Base-by-base conservation (phyloP, 148 eudicot species). In the Salicornia ramosissima region DNA sequence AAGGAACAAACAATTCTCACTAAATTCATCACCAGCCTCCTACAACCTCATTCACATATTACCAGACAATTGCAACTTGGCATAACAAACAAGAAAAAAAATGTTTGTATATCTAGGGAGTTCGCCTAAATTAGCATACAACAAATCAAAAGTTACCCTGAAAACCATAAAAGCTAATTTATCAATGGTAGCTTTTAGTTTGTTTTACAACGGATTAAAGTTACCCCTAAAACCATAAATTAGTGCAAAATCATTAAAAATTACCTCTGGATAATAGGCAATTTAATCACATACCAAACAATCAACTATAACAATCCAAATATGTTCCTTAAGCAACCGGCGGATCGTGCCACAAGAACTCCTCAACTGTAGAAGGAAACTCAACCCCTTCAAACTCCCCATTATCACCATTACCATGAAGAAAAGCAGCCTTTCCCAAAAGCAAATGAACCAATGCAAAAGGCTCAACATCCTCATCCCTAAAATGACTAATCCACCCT, bases 381-480 rank as follows among this genome's bases (percentile, higher is more conserved):
- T 77, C 81, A 50, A 85, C 55, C 72, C 73, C 82, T 34, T 77
- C 84, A 71, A 69, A 71, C 15, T 31, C 57, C 43, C 71, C 66
- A 67, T 25, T 84, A 82, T 55, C 85, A 82, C 59, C 61, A 63
- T 57, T 78, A 64, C 57, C 74, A 19, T 77, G 67, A 65, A 81
- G 25, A 82, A 78, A 77, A 36, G 89, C 81, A 74, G 87, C 89
- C 78, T 85, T 91, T 0, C 82, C 88, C 85, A 88, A 73, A 54
- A 91, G 83, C 85, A 91, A 83, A 81, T 91, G 90, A 68, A 86
- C 88, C 81, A 91, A 78, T 70, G 83, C 81, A 33, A 88, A 69
- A 46, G 92, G 92, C 80, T 88, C 97, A 22, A 66, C 68, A 54
- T 58, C 80, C 54, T 71, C 76, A 54, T 58, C 68, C 78, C 76